Conservation (phyloP, 306 rosid species). For the Vicia villosa region DNA sequence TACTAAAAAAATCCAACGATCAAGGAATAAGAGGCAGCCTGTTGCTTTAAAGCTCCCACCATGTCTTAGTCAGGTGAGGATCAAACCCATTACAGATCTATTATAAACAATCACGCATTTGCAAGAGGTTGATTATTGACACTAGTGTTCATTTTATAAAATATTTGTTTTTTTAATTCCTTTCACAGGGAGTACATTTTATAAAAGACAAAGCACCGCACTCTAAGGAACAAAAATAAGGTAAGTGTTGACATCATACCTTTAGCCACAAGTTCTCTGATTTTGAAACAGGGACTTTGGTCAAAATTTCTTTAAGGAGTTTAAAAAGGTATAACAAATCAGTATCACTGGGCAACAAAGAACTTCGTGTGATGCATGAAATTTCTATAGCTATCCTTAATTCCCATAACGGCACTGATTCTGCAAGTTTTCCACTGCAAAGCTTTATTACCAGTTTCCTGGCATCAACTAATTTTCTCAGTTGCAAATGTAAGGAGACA, state of each 20-base stretch:
- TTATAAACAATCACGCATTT: background rate
- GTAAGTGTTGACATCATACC: conserved; percentile 52
- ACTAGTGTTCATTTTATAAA: background rate
- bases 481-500: conserved; percentile 62
- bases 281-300: conserved; percentile 50
- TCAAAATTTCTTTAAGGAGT: conserved; percentile 54
- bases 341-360: conserved; percentile 51
- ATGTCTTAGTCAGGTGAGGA: background rate
- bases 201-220: conserved; percentile 2
- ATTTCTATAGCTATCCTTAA: conserved; percentile 64
- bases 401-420: conserved; percentile 58
- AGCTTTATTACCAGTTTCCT: conserved; percentile 62
- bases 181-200: conserved; percentile 14
- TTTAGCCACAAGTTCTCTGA: conserved; percentile 79
- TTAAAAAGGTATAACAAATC: conserved; percentile 70
- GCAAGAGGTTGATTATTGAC: background rate
- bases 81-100: background rate
- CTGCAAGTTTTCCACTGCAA: conserved; percentile 59
- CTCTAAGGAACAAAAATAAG: background rate
- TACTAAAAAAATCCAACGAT: conserved; percentile 15
- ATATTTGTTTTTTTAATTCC: background rate
- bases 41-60: background rate
- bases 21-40: background rate
- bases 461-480: conserved; percentile 69
- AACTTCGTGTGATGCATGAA: conserved; percentile 48